Conservation (phyloP, 2,329 filamentous ascomycete genomes). For the Sporothrix euskadiensis region DNA sequence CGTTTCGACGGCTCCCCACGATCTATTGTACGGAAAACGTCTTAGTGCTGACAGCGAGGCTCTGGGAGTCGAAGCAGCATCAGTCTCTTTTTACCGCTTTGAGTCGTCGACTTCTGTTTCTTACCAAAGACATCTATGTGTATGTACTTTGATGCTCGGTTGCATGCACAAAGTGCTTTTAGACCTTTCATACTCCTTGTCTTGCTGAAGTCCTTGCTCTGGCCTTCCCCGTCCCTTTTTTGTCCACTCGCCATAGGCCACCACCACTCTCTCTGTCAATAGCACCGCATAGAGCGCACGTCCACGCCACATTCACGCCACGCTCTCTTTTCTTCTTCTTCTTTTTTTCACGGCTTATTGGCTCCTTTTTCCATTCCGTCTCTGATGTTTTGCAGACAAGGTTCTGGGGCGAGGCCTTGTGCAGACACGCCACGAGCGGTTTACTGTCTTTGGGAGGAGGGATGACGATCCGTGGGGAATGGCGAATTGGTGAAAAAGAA, state of each 20-base stretch:
- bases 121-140: no score
- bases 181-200: neutral
- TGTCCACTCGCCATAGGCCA: neutral
- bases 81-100: no score
- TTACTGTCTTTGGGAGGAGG: slow-evolving; percentile 5
- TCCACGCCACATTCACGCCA: neutral
- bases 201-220: neutral
- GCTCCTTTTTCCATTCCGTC: neutral
- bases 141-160: neutral
- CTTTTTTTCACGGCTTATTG: neutral
- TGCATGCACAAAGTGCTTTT: neutral
- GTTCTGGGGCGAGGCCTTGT: neutral
- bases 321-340: neutral
- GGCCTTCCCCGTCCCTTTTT: neutral
- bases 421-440: neutral
- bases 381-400: neutral
- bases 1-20: neutral
- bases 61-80: neutral
- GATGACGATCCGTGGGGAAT: neutral
- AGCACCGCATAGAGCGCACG: neutral
- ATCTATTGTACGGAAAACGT: neutral
- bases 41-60: neutral
- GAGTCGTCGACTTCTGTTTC: no score
- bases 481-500: neutral
- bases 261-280: neutral